Base-by-base conservation (phyloP, 2,329 filamentous ascomycete species). In the Fusarium dlaminii region DNA sequence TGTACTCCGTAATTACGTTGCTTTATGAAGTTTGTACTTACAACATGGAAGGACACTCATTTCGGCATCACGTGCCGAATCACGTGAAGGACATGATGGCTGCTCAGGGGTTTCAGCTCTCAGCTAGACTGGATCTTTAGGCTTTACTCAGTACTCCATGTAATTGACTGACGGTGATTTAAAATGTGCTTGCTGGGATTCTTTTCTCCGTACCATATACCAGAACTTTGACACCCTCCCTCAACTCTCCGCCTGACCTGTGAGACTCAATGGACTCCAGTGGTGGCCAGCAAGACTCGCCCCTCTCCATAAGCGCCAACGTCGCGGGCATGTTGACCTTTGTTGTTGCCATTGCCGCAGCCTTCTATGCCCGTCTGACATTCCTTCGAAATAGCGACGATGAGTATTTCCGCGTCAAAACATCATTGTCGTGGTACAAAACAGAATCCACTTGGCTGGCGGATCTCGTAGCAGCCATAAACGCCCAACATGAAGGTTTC, bases 391-490 rank as follows among this genome's bases (percentile, higher is more conserved):
- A 85, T 69, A 85, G 85, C 59, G 82, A 86, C 65, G 80, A 81
- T 15, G 86, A 87, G 75, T 87, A 86, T 63, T 85, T 87, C 68
- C 82, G 82, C 40, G 83, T 86, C 63, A 87, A 87, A 68, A 81
- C 83, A 5, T 84, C 82, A 8, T 79, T 87, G 12, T 83, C 81
- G 13, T 87, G 85, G 85, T 87, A 84, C 77, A 87, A 87, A 75
- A 87, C 84, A 1, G 85, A 87, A 76, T 85, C 83, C 6, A 79
- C 81, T 11, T 87, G 83, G 83, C 81, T 87, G 20, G 77, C 82
- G 7, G 83, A 86, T 59, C 82, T 87, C 2, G 77, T 86, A 37
- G 76, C 76, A 24, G 80, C 79, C 27, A 75, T 80, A 52, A 75
- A 77, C 22, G 71, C 74, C 5, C 75, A 79, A 58, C 70, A 78